Evolutionary conservation across 306 rosid genomes (phyloP), one percentile per base, ranked within the genome.

Genomic region (Cercis canadensis): DNA sequence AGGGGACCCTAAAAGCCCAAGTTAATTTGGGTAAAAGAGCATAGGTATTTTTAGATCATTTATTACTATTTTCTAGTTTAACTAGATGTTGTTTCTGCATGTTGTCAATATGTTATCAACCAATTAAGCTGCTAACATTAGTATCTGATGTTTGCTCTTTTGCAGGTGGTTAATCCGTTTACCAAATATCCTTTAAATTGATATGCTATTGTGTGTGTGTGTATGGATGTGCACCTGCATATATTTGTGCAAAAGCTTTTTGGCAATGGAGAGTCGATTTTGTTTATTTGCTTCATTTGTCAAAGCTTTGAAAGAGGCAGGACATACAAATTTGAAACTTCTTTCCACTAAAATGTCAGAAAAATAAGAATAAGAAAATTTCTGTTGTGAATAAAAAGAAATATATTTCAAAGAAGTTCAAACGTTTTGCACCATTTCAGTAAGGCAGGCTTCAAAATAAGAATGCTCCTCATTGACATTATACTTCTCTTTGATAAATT

Each of bases 151-250:
- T 78, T 65, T 53, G 31, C 75, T 63, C 65, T 77, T 76, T 75
- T 80, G 90, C 99, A 95, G 99, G 97, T 95, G 24, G 97, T 95
- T 72, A 95, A 95, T 75, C 99, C 99, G 50, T 87, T 95, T 55
- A 91, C 99, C 78, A 95, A 95, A 89, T 95, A 92, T 92, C 98
- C 98, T 92, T 92, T 80, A 46, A 63, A 29, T 47, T 6, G 29
- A 45, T 53, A 34, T 5, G 11, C 18, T 18, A 12, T 24, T 24
- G 29, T 24, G 29, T 24, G 1, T 57, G 16, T 57, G 16, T 31
- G n/a, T 45, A 10, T 64, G 3, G 1, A 24, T 24, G 29, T 24
- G 29, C 29, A 24, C 29, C 29, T 24, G 29, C 29, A 24, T 24
- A 24, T 24, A 24, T 24, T 24, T 24, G 3, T 24, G 29, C 29